These are phyloP conservation scores for Biscutella laevigata DNA, from an alignment of 441 rosid genomes.

Conservation along the genomic window DNA sequence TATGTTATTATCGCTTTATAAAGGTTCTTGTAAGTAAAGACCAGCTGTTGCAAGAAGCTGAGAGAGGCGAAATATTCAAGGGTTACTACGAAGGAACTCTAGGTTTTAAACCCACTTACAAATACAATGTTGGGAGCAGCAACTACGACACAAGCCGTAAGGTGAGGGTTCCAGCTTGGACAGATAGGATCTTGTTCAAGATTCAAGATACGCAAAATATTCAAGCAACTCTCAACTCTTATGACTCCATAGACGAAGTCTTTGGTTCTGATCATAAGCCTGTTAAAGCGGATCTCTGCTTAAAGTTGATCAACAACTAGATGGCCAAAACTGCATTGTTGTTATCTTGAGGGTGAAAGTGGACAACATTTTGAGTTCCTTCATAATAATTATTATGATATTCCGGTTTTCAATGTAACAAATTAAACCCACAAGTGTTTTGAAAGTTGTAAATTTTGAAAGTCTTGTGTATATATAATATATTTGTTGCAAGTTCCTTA, in stretches of 20 bases:
- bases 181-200: conserved; percentile 60
- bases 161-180: conserved; percentile 73
- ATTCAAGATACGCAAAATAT: conserved; percentile 34
- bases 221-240: conserved; percentile 36
- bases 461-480: no score
- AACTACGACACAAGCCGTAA: conserved; percentile 61
- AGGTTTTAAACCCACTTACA: conserved; percentile 66
- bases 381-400: not conserved
- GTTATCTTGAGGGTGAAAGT: not conserved
- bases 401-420: not conserved
- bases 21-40: conserved; percentile 55
- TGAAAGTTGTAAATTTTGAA: not conserved
- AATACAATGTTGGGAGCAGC: conserved; percentile 51
- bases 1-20: not conserved
- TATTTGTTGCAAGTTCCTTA: not conserved
- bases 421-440: not conserved
- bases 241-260: conserved; percentile 51
- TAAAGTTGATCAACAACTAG: conserved; percentile 25
- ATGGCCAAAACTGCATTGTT: not conserved
- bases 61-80: conserved; percentile 47
- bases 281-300: conserved; percentile 56
- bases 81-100: conserved; percentile 58
- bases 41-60: conserved; percentile 69
- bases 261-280: conserved; percentile 70
- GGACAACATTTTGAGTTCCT: not conserved